phyloP scores from a whole-genome alignment of 345 rosid species.

The Brassica incana region DNA sequence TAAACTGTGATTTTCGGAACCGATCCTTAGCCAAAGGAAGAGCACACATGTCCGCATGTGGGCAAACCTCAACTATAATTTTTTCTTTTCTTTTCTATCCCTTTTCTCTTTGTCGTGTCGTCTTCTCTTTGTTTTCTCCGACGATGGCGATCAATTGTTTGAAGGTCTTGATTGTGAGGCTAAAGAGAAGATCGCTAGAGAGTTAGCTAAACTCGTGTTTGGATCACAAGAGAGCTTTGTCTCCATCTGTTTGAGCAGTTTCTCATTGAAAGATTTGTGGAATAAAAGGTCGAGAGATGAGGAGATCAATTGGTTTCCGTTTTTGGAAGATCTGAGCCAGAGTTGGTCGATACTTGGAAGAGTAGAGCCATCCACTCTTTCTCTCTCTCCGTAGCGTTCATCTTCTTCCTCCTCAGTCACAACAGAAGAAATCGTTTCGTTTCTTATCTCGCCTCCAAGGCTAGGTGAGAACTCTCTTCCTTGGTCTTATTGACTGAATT shows the following conservation, averaged over 20 bases:
- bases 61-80: too few species aligned
- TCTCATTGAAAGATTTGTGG: slow-evolving; percentile 58
- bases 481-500: background rate
- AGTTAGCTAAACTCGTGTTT: slow-evolving; percentile 64
- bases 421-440: background rate
- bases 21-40: too few species aligned
- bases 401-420: background rate
- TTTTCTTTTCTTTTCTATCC: too few species aligned
- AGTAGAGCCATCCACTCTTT: too few species aligned
- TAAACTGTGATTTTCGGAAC: too few species aligned
- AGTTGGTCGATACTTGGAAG: too few species aligned
- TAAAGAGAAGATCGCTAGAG: slow-evolving; percentile 71
- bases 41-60: too few species aligned
- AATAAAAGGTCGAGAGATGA: slow-evolving; percentile 67
- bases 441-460: slow-evolving; percentile 14
- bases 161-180: slow-evolving; percentile 67
- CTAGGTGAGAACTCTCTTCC: slow-evolving; percentile 1
- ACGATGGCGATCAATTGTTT: slow-evolving; percentile 28
- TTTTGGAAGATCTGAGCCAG: too few species aligned
- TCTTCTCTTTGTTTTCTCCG: too few species aligned
- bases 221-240: slow-evolving; percentile 50
- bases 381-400: background rate
- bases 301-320: too few species aligned
- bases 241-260: slow-evolving; percentile 56
- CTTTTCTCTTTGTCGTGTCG: too few species aligned